Conservation (phyloP, 345 rosid species). For the Streptanthus diversifolius region DNA sequence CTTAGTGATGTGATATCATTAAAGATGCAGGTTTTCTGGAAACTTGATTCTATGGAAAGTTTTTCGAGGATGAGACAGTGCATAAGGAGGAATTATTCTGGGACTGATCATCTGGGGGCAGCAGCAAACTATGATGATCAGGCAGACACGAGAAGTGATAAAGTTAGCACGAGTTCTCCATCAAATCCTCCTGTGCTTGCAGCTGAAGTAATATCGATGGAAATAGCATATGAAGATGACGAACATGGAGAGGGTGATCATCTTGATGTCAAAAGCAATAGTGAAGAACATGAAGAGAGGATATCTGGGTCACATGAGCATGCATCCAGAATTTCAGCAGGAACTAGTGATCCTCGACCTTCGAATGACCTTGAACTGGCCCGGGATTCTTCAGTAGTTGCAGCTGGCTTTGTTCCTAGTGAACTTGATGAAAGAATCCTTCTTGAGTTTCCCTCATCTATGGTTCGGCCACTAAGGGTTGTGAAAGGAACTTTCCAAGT, state of each 20-base stretch:
- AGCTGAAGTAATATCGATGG: conserved; percentile 84
- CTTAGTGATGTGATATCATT: conserved; percentile 8
- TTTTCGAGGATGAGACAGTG: conserved; percentile 93
- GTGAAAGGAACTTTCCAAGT: conserved; percentile 92
- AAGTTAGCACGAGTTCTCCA: conserved; percentile 48
- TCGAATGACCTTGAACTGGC: conserved; percentile 48
- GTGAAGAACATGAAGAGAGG: conserved; percentile 46
- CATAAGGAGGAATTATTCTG: conserved; percentile 74
- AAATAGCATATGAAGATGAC: conserved; percentile 67
- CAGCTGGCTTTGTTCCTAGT: conserved; percentile 86
- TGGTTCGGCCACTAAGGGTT: conserved; percentile 89
- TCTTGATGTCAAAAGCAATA: conserved; percentile 44
- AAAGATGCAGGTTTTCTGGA: conserved; percentile 77
- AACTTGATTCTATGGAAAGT: conserved; percentile 92
- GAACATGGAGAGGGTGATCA: conserved; percentile 66
- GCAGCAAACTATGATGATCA: conserved; percentile 85
- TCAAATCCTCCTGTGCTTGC: conserved; percentile 68
- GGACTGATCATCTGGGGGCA: conserved; percentile 88
- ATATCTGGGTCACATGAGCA: conserved; percentile 50
- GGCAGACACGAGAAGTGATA: conserved; percentile 40
- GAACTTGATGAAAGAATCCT: conserved; percentile 87
- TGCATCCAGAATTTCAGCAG: conserved; percentile 42
- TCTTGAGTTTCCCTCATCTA: conserved; percentile 88
- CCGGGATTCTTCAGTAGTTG: conserved; percentile 53
- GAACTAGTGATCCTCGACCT: conserved; percentile 49